Base-by-base conservation (phyloP, 208 protist species). In the Wallacemonas sp. region DNA sequence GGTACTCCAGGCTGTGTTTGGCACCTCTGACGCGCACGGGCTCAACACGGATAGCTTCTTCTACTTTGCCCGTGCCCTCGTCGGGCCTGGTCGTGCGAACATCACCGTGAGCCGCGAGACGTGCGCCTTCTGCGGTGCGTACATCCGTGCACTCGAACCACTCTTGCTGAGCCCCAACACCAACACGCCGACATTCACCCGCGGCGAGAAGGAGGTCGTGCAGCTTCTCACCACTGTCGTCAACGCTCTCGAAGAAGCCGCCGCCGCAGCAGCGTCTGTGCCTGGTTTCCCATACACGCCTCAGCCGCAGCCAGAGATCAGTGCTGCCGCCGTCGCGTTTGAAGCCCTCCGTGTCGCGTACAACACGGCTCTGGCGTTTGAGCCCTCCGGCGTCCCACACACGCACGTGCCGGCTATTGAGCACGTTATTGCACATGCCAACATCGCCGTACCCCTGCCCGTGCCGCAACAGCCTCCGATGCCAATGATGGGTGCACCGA, bases 121-220 rank as follows among this genome's bases (percentile, higher is more conserved):
- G 0, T 81, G 78, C 6, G 69, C 78, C 33, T 72, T 92, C 42
- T 90, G 83, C 30, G 89, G 89, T 17, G 34, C 45, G 27, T 83
- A 90, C 36, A 62, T 93, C 11, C 79, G 76, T 22, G 21, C 75
- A 1, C 71, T 95, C 30, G 86, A 92, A 63, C 34, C 70, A 21
- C 61, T 72, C 36, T n/a, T 51, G 26, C 59, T 39, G 3, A 44
- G 55, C n/a, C n/a, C n/a, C n/a, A n/a, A n/a, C n/a, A n/a, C n/a
- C n/a, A n/a, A n/a, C n/a, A n/a, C n/a, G n/a, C n/a, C n/a, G n/a
- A n/a, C n/a, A n/a, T n/a, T n/a, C n/a, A n/a, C n/a, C n/a, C n/a
- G n/a, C n/a, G 53, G 53, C 0, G 75, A 84, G 56, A 58, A 56
- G 31, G 82, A 84, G 33, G 74, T 72, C 1, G 27, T 44, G 46